These are phyloP conservation scores for Aspergillus sp. DNA, from an alignment of 2,329 filamentous ascomycete species.

Conservation along the genomic window DNA sequence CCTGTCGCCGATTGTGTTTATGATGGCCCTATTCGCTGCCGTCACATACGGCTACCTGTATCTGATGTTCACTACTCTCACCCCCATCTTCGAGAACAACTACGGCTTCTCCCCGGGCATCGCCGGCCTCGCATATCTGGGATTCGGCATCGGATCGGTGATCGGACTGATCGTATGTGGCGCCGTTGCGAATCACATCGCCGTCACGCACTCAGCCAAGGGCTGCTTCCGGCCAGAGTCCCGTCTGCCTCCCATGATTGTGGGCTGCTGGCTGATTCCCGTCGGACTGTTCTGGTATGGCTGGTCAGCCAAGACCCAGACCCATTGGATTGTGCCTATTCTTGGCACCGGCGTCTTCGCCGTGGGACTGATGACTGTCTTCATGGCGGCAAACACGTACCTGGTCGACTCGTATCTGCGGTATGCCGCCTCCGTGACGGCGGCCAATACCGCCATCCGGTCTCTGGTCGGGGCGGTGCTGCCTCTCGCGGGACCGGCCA, in stretches of 20 bases:
- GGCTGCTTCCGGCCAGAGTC: slow-evolving; percentile 40
- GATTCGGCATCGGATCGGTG: slow-evolving; percentile 40
- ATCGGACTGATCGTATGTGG: slow-evolving; percentile 31
- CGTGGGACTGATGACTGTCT: slow-evolving; percentile 28
- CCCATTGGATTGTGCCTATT: slow-evolving; percentile 58
- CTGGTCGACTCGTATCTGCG: slow-evolving; percentile 60
- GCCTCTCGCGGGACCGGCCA: slow-evolving; percentile 54
- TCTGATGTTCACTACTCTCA: slow-evolving; percentile 51
- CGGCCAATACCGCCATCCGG: slow-evolving; percentile 43
- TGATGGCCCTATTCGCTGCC: slow-evolving; percentile 47
- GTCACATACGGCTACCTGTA: slow-evolving; percentile 54
- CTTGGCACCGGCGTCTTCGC: slow-evolving; percentile 47
- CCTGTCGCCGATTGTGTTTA: slow-evolving; percentile 36
- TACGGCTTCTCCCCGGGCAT: slow-evolving; percentile 45
- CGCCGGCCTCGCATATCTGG: slow-evolving; percentile 46
- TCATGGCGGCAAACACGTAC: slow-evolving; percentile 60
- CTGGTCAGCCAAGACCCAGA: slow-evolving; percentile 49
- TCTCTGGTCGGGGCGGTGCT: slow-evolving; percentile 55
- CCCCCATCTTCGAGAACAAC: slow-evolving; percentile 44
- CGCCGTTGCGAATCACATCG: slow-evolving; percentile 19
- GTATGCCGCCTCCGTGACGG: slow-evolving; percentile 62
- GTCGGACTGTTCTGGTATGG: slow-evolving; percentile 38
- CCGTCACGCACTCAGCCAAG: slow-evolving; percentile 21
- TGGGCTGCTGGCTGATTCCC: slow-evolving; percentile 51
- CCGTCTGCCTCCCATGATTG: slow-evolving; percentile 51